phyloP scores from a whole-genome alignment of 352 stramenopile species.

The Phytophthora chlamydospora region DNA sequence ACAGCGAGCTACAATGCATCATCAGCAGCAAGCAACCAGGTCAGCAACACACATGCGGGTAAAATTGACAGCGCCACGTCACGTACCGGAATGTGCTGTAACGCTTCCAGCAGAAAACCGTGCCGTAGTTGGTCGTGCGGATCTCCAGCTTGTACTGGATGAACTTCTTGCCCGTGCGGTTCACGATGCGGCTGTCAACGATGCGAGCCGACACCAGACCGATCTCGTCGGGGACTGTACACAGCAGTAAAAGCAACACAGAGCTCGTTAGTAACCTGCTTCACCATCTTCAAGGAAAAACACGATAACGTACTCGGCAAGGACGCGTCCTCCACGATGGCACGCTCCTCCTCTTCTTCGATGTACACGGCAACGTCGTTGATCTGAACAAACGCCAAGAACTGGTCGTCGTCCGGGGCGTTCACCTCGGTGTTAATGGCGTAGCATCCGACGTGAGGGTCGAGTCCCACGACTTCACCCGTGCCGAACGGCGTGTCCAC shows the following conservation, averaged over 20 bases:
- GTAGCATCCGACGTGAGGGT: conserved; percentile 90
- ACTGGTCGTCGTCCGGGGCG: conserved; percentile 75
- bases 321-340: conserved; percentile 81
- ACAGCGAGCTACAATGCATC: conserved; percentile 64
- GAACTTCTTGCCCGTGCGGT: conserved; percentile 86
- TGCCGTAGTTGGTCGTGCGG: conserved; percentile 88
- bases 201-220: conserved; percentile 80
- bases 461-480: conserved; percentile 81
- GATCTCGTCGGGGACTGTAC: conserved; percentile 88
- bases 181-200: conserved; percentile 85
- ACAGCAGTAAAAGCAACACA: conserved; percentile 16
- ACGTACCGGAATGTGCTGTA: conserved; percentile 89
- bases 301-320: conserved; percentile 67
- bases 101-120: conserved; percentile 88
- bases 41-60: conserved; percentile 3
- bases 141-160: conserved; percentile 92
- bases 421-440: conserved; percentile 86
- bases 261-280: conserved; percentile 18
- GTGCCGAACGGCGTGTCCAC: conserved; percentile 87
- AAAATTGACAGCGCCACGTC: not conserved
- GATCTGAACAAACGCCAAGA: conserved; percentile 88
- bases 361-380: conserved; percentile 66
- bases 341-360: conserved; percentile 78
- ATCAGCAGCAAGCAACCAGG: not conserved
- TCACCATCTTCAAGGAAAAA: conserved; percentile 21